Evolutionary conservation across 2,329 filamentous ascomycete species (phyloP).

Genomic region (Colletotrichum gloeosporioides): DNA sequence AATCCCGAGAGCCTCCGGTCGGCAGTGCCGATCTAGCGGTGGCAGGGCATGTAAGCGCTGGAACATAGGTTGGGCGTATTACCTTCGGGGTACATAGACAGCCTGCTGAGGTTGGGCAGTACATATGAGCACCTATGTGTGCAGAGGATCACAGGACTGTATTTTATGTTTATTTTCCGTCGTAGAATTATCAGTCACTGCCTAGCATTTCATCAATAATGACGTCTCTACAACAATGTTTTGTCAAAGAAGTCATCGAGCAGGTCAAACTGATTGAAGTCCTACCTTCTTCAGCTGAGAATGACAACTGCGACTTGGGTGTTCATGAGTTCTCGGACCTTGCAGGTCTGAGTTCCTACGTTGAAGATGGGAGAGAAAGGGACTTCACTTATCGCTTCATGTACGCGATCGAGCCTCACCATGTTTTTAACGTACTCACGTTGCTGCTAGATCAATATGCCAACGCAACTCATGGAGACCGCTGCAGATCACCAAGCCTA

Average conservation of each 20-base stretch:
- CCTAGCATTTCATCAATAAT: neutral
- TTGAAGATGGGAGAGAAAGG: neutral
- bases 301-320: neutral
- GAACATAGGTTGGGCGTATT: neutral
- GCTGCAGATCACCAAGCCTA: neutral
- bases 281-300: neutral
- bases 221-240: neutral
- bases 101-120: neutral
- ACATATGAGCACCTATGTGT: neutral
- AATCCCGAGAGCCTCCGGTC: neutral
- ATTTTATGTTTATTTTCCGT: neutral
- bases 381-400: neutral
- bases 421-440: neutral
- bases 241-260: neutral
- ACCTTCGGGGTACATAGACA: neutral
- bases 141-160: neutral
- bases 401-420: neutral
- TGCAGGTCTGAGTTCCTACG: neutral
- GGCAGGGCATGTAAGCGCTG: neutral
- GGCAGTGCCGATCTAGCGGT: neutral
- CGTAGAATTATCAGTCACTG: neutral
- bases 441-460: neutral
- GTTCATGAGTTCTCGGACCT: neutral
- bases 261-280: neutral
- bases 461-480: neutral